phyloP scores from a whole-genome alignment of 352 stramenopile genomes.

The Phytopythium helicoides region DNA sequence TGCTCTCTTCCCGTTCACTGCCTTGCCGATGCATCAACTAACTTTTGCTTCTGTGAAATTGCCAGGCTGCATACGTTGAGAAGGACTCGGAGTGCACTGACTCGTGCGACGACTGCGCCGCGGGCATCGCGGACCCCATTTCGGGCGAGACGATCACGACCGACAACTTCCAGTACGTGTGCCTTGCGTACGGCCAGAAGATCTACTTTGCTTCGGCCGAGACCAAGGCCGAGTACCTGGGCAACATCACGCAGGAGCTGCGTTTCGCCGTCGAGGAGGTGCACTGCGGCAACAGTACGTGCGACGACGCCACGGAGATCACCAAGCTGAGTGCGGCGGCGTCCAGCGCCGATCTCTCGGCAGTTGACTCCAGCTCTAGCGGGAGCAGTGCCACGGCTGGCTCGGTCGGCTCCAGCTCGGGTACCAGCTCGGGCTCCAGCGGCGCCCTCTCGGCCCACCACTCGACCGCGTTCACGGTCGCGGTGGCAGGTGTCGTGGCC shows the following conservation, averaged over 20 bases:
- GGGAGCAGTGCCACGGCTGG: slow-evolving; percentile 15
- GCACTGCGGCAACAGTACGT: slow-evolving; percentile 51
- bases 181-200: slow-evolving; percentile 74
- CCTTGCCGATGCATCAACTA: no score
- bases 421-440: slow-evolving; percentile 11
- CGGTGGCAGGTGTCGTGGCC: not conserved
- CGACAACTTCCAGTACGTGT: slow-evolving; percentile 71
- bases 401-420: slow-evolving; percentile 11
- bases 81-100: slow-evolving; percentile 29
- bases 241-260: slow-evolving; percentile 49
- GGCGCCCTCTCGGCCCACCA: slow-evolving; percentile 5
- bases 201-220: slow-evolving; percentile 73
- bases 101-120: slow-evolving; percentile 45
- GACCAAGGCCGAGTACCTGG: slow-evolving; percentile 61
- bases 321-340: slow-evolving; percentile 46
- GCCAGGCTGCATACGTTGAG: slow-evolving; percentile 36
- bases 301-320: slow-evolving; percentile 57
- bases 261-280: slow-evolving; percentile 55
- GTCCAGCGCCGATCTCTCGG: slow-evolving; percentile 15
- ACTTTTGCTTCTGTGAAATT: no score
- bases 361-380: slow-evolving; percentile 17
- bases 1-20: no score
- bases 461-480: not conserved
- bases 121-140: slow-evolving; percentile 61
- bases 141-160: slow-evolving; percentile 49